phyloP scores from a whole-genome alignment of 306 rosid genomes.

The Vigna unguiculata region DNA sequence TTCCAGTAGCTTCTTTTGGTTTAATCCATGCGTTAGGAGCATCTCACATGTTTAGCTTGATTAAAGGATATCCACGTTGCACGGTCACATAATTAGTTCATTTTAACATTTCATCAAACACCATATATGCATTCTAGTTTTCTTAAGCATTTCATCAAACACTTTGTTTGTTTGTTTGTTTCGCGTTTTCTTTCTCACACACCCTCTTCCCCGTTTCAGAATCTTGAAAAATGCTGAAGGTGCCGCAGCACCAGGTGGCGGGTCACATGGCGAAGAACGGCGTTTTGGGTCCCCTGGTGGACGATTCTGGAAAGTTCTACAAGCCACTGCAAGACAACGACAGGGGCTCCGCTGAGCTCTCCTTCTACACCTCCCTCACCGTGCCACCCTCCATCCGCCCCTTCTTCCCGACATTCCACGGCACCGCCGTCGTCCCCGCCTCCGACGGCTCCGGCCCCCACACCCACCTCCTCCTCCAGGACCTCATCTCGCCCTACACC shows the following conservation, averaged over 20 bases:
- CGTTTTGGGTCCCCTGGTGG: slow-evolving; percentile 73
- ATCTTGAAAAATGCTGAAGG: slow-evolving; percentile 56
- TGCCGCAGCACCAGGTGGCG: slow-evolving; percentile 91
- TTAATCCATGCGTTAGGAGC: too few relatives aligned
- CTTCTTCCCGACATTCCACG: slow-evolving; percentile 71
- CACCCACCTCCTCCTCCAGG: slow-evolving; percentile 71
- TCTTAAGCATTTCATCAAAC: too few relatives aligned
- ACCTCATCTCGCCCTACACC: slow-evolving; percentile 38
- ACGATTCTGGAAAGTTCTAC: slow-evolving; percentile 78
- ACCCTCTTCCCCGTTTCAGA: too few relatives aligned
- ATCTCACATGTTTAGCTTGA: too few relatives aligned
- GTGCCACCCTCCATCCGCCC: slow-evolving; percentile 51
- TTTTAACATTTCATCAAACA: too few relatives aligned
- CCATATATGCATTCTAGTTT: too few relatives aligned
- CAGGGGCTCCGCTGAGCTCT: slow-evolving; percentile 65
- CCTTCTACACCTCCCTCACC: slow-evolving; percentile 58
- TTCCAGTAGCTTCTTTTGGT: too few relatives aligned
- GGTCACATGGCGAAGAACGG: slow-evolving; percentile 75
- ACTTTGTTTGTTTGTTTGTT: too few relatives aligned
- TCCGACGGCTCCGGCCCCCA: slow-evolving; percentile 78
- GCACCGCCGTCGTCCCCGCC: slow-evolving; percentile 59
- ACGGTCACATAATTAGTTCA: too few relatives aligned
- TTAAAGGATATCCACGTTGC: too few relatives aligned
- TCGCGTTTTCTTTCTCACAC: too few relatives aligned
- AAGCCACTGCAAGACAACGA: slow-evolving; percentile 76